These are phyloP conservation scores for Penicillium chermesinum DNA, from an alignment of 495 filamentous ascomycete genomes.

Conservation along the genomic window DNA sequence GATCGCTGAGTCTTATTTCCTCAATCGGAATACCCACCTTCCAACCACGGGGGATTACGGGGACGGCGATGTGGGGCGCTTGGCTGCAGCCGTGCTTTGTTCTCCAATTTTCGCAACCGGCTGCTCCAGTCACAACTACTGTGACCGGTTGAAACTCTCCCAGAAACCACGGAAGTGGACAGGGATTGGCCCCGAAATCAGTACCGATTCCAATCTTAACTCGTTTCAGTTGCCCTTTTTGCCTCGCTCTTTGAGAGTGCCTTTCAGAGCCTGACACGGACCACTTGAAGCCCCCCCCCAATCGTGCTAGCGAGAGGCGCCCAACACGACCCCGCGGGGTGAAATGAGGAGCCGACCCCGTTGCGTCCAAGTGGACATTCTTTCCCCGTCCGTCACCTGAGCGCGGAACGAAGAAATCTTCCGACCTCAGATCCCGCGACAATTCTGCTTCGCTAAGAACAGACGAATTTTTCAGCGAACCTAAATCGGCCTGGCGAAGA, in stretches of 20 bases:
- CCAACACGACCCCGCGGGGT: neutral
- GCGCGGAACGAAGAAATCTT: too few relatives aligned
- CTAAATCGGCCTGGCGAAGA: too few relatives aligned
- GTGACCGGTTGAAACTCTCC: neutral
- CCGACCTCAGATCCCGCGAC: too few relatives aligned
- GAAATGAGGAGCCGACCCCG: neutral
- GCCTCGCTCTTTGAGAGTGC: neutral
- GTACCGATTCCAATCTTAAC: neutral
- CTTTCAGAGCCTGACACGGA: neutral
- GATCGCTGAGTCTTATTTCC: neutral
- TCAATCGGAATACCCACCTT: neutral
- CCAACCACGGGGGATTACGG: slow-evolving; percentile 19
- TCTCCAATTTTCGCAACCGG: neutral
- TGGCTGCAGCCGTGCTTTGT: neutral
- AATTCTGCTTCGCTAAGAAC: too few relatives aligned
- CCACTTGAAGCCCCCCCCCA: neutral
- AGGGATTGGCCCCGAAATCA: neutral
- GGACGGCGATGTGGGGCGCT: slow-evolving; percentile 6
- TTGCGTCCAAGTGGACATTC: neutral
- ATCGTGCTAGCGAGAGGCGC: neutral
- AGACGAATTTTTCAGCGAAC: too few relatives aligned
- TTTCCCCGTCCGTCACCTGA: neutral
- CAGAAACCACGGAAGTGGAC: neutral
- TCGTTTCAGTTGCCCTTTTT: neutral
- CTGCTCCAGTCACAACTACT: neutral